Evolutionary conservation across 139 green algal species (phyloP).

Genomic region (Trebouxia sp.): DNA sequence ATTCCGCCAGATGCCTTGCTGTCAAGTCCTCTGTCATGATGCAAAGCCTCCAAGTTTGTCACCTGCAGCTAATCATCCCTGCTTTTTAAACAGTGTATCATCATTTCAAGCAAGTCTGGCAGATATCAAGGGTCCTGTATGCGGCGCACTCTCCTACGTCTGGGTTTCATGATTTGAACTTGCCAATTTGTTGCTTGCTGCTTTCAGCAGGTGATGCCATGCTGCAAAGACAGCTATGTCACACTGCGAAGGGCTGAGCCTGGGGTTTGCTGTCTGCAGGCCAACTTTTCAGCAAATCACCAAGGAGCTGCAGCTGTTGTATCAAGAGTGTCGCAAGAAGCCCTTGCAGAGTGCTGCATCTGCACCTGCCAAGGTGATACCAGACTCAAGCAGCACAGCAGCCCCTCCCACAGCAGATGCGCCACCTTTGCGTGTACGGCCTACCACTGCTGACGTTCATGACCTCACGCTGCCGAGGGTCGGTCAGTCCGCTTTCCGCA

Average conservation of each 20-base stretch:
- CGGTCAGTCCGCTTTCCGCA: neutral
- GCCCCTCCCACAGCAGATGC: neutral
- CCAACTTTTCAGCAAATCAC: slow-evolving; percentile 14
- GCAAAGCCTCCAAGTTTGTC: no score
- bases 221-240: no score
- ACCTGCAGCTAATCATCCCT: no score
- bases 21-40: no score
- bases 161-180: no score
- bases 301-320: slow-evolving; percentile 7
- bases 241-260: neutral
- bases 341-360: slow-evolving; percentile 7
- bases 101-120: no score
- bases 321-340: slow-evolving; percentile 6
- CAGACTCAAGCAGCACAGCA: neutral
- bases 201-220: no score
- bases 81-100: no score
- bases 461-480: neutral
- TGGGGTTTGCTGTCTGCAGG: neutral
- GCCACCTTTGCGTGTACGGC: neutral
- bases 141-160: no score
- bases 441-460: neutral
- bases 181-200: no score
- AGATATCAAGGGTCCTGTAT: no score
- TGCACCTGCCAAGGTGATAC: neutral
- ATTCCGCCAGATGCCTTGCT: no score